These are phyloP conservation scores for Pichia sporocuriosa DNA, from an alignment of 805 yeast genomes.

Conservation along the genomic window DNA sequence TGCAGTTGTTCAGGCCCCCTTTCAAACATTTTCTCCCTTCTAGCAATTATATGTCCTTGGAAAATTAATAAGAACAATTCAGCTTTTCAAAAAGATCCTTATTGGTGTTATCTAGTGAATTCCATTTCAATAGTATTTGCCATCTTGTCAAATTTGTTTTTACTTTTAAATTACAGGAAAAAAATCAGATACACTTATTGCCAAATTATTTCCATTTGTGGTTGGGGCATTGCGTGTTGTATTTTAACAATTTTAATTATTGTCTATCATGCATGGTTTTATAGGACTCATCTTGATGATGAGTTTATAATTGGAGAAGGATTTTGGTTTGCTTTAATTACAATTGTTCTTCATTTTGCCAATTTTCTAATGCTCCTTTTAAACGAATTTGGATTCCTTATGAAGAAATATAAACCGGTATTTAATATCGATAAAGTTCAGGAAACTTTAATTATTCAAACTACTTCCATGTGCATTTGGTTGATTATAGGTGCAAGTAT, in stretches of 20 bases:
- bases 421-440: conserved; percentile 65
- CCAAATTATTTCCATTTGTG: conserved; percentile 53
- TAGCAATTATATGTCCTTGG: conserved; percentile 71
- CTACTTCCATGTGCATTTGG: conserved; percentile 62
- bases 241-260: conserved; percentile 46
- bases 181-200: conserved; percentile 51
- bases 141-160: conserved; percentile 56
- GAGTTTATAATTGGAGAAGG: conserved; percentile 45
- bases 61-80: conserved; percentile 12
- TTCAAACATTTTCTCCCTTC: conserved; percentile 65
- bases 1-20: conserved; percentile 78
- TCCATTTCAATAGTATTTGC: conserved; percentile 60
- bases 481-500: conserved; percentile 62
- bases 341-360: conserved; percentile 52
- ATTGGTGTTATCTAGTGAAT: conserved; percentile 49
- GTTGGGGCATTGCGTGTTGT: conserved; percentile 57
- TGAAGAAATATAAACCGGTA: conserved; percentile 57
- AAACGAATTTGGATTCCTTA: conserved; percentile 56
- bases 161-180: conserved; percentile 62
- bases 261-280: conserved; percentile 23
- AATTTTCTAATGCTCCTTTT: conserved; percentile 47
- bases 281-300: conserved; percentile 15
- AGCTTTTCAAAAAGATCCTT: conserved; percentile 8
- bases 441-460: conserved; percentile 66
- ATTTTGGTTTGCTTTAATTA: conserved; percentile 71